These are phyloP conservation scores for Penicillium sp. DNA, from an alignment of 2,329 filamentous ascomycete species.

Conservation along the genomic window DNA sequence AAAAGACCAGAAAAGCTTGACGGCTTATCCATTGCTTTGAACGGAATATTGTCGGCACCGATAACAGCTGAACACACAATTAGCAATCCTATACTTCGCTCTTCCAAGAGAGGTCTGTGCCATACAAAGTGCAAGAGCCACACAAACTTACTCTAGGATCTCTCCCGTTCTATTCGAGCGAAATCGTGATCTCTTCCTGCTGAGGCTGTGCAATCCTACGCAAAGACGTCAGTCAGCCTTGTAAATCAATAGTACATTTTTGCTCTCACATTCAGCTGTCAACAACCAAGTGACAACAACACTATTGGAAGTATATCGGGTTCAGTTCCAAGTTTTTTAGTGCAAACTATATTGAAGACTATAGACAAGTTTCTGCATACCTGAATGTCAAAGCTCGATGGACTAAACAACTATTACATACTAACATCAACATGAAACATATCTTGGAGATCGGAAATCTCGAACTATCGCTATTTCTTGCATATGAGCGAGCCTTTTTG, in stretches of 20 bases:
- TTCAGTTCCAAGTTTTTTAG: background rate
- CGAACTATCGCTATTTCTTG: background rate
- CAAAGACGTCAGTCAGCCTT: background rate
- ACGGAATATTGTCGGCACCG: background rate
- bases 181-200: background rate
- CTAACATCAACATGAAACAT: background rate
- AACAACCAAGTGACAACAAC: background rate
- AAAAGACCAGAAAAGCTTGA: background rate
- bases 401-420: background rate
- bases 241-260: slow-evolving; percentile 3
- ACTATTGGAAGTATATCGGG: slow-evolving; percentile 6
- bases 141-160: background rate
- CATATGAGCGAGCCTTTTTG: background rate
- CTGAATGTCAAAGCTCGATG: background rate
- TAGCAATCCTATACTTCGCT: background rate
- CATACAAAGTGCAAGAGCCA: background rate
- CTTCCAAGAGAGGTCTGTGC: background rate
- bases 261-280: background rate
- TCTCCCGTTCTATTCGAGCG: background rate
- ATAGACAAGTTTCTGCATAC: background rate
- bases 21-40: background rate
- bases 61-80: background rate
- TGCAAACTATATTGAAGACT: background rate
- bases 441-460: background rate
- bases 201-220: background rate